Evolutionary conservation across 83 land plant species (phyloP).

Genomic region (Thuja plicata): DNA sequence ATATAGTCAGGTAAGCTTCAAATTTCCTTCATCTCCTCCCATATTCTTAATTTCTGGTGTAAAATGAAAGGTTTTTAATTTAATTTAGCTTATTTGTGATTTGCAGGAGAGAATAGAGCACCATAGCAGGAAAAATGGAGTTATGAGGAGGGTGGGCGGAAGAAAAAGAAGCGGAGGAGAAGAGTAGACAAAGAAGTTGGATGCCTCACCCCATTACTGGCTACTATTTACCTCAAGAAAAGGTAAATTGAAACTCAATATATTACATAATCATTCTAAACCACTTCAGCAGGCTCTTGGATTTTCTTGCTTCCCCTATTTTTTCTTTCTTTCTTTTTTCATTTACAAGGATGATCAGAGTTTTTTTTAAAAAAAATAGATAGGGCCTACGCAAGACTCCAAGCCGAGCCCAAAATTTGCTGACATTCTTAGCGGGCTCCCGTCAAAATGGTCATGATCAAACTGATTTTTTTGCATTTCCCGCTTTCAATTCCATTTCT

Average conservation of each 20-base stretch:
- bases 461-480: neutral
- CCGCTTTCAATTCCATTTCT: neutral
- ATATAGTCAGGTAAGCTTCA: no score
- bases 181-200: neutral
- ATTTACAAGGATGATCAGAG: neutral
- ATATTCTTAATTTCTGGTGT: no score
- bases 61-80: no score
- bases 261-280: neutral
- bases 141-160: no score
- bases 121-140: no score
- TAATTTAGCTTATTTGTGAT: no score
- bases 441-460: neutral
- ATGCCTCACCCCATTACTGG: slow-evolving; percentile 1
- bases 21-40: no score
- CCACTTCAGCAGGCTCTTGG: neutral
- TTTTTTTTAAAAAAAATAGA: neutral
- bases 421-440: neutral
- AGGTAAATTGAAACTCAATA: no score
- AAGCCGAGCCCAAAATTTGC: slow-evolving; percentile 4
- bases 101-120: no score
- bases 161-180: no score
- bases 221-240: neutral
- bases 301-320: neutral
- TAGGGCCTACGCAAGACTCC: neutral
- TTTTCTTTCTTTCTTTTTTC: neutral